phyloP scores from a whole-genome alignment of 2,329 filamentous ascomycete species.

The Sporothrix protearum region DNA sequence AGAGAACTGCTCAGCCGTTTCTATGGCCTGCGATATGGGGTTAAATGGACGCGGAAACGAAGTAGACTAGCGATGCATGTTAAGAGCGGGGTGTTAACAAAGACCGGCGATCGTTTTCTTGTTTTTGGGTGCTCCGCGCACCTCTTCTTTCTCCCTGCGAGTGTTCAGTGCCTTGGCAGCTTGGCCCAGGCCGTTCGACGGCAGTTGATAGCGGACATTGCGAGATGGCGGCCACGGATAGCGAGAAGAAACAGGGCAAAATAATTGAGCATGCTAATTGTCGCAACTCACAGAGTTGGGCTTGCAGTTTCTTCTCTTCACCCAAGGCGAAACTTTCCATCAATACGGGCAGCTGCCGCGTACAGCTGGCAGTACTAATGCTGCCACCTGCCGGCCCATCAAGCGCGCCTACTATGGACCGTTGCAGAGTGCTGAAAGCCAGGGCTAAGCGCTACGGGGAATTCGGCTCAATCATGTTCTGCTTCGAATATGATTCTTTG shows the following conservation, averaged over 20 bases:
- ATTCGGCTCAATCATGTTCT: neutral
- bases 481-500: neutral
- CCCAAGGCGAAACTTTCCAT: neutral
- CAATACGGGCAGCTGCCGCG: too few relatives aligned
- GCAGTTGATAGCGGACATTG: neutral
- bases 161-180: neutral
- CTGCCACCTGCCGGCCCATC: neutral
- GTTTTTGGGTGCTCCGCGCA: neutral
- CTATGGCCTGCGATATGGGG: neutral
- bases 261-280: neutral
- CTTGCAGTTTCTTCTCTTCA: neutral
- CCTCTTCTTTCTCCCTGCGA: neutral
- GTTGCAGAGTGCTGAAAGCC: neutral
- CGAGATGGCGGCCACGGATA: neutral
- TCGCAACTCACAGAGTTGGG: too few relatives aligned
- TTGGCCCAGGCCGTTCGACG: neutral
- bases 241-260: neutral
- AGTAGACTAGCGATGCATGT: constrained; percentile 1
- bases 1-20: neutral
- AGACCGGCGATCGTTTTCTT: neutral
- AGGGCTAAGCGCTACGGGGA: neutral
- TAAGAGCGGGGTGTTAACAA: neutral
- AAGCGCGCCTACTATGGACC: neutral
- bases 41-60: neutral
- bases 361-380: neutral